phyloP scores from a whole-genome alignment of 176 grass and related monocot species.

The Alloteropsis semialata region DNA sequence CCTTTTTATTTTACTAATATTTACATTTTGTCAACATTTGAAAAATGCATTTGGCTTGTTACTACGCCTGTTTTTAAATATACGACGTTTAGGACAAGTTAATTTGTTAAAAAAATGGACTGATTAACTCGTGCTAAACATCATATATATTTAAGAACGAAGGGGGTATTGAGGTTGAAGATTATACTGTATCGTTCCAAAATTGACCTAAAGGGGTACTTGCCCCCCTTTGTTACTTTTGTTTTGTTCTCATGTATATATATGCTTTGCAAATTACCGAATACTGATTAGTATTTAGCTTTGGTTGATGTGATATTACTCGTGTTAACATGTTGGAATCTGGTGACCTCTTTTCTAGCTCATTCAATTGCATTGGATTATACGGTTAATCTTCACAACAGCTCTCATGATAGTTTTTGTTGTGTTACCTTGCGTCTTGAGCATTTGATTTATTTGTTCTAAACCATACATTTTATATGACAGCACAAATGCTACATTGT shows the following conservation, averaged over 20 bases:
- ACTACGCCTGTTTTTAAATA: too few relatives aligned
- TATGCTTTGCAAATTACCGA: not conserved
- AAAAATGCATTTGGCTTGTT: not conserved
- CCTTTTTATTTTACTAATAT: not conserved
- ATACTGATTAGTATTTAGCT: not conserved
- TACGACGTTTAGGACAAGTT: too few relatives aligned
- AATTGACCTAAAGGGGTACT: too few relatives aligned
- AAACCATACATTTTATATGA: constrained; percentile 13
- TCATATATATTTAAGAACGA: too few relatives aligned
- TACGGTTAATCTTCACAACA: not conserved
- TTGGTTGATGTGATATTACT: not conserved
- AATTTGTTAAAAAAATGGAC: too few relatives aligned
- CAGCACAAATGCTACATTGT: constrained; percentile 94
- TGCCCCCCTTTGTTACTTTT: too few relatives aligned
- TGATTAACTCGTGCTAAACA: too few relatives aligned
- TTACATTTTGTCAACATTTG: not conserved
- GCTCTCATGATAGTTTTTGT: not conserved
- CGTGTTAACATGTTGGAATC: not conserved
- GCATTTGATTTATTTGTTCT: not conserved
- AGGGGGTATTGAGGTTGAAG: not conserved
- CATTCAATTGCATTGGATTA: not conserved
- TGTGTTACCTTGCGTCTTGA: not conserved
- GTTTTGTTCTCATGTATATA: not conserved
- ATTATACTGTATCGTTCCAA: not conserved
- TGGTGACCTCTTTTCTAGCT: not conserved